phyloP scores from a whole-genome alignment of 2,329 filamentous ascomycete genomes.

The Colletotrichum euphorbiae region DNA sequence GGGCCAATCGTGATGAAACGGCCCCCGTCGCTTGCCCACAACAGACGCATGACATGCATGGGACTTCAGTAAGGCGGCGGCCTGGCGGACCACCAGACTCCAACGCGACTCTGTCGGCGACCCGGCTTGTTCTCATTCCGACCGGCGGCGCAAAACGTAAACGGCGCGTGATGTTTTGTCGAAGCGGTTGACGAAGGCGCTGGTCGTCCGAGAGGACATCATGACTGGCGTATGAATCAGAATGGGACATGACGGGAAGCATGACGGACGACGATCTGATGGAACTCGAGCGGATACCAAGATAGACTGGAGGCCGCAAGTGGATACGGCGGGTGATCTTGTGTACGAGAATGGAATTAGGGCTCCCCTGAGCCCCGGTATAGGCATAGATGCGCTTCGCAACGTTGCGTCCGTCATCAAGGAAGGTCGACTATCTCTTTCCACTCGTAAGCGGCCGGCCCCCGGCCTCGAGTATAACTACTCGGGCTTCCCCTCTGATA shows the following conservation, averaged over 20 bases:
- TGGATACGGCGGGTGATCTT: background rate
- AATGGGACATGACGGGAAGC: no score
- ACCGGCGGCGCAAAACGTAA: no score
- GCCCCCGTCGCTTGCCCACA: background rate
- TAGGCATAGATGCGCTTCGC: slow-evolving; percentile 10
- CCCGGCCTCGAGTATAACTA: background rate
- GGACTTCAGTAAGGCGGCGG: background rate
- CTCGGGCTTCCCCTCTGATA: background rate
- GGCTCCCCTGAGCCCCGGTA: slow-evolving; percentile 7
- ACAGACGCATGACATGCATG: background rate
- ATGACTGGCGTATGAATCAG: no score
- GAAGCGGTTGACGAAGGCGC: no score
- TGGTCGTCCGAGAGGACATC: no score
- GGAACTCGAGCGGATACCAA: background rate
- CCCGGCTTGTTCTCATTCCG: no score
- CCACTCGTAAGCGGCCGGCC: slow-evolving; percentile 24
- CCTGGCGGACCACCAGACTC: background rate
- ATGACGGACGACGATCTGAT: background rate
- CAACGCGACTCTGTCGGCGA: background rate
- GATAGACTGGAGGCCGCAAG: background rate
- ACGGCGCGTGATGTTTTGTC: no score
- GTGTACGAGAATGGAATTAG: slow-evolving; percentile 31
- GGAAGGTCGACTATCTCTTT: slow-evolving; percentile 1
- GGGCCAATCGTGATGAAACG: slow-evolving; percentile 21
- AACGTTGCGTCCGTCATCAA: slow-evolving; percentile 7